Base-by-base conservation (phyloP, 148 eudicot genomes). In the Arctostaphylos glauca region DNA sequence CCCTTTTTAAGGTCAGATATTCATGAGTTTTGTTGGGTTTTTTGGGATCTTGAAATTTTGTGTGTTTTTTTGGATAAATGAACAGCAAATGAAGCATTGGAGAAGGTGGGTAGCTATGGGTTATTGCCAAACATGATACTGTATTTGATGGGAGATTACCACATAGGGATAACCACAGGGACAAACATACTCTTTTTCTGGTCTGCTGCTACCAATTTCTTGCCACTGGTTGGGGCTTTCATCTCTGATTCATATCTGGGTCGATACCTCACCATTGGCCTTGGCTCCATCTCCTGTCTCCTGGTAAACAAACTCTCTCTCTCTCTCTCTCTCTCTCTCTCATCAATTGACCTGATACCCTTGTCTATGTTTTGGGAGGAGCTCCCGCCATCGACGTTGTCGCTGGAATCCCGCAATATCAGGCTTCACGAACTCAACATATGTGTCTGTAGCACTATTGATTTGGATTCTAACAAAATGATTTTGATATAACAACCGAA, bases 91-190 rank as follows among this genome's bases (percentile, higher is more conserved):
- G 98, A 95, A 83, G 92, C 93, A 43, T 86, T 95, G 77, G 97
- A 93, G 92, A 95, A 91, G 83, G 94, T 93, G 75, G 98, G 95
- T 23, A 95, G 94, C 68, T 93, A 85, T 84, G 98, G 98, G 21
- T 62, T 95, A 78, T 10, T 86, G n/a, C 94, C 97, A 79, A 95
- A 93, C 84, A 95, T 95, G 98, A 91, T 92, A 62, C 0, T 92
- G 46, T 95, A 95, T 74, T 55, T 95, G 85, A 92, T 93, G 87
- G 90, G 68, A 56, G 91, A 90, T 41, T 95, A 93, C 87, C 88
- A 86, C 56, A 89, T 93, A 87, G 90, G 94, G 25, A 74, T 91
- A 10, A 83, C 89, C 0, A 84, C 80, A 82, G 98, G 91, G 5
- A 85, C 89, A 12, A 93, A 90, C 81, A 62, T 95, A 38, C 76